Evolutionary conservation across 768 basidiomycete genomes (phyloP).

Genomic region (Serendipita vermifera): DNA sequence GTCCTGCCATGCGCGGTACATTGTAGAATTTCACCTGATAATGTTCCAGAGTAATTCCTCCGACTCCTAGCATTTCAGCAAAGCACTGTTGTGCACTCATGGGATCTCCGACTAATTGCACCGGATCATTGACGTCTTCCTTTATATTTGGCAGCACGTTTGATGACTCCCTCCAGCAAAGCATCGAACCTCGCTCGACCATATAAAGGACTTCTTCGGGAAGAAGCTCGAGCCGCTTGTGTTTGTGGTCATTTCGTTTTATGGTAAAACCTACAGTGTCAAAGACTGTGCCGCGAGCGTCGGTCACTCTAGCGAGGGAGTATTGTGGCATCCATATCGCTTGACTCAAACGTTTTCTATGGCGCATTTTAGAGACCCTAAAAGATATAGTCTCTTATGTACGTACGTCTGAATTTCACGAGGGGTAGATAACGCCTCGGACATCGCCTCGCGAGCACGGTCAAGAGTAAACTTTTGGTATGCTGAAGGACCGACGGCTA

Average conservation of each 20-base stretch:
- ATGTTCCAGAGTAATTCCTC: constrained; percentile 65
- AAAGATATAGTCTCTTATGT: not conserved
- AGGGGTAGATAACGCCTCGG: constrained; percentile 59
- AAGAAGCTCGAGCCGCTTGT: constrained; percentile 67
- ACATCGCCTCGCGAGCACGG: constrained; percentile 72
- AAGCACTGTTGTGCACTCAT: constrained; percentile 91
- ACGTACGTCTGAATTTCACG: constrained; percentile 65
- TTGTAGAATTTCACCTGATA: constrained; percentile 56
- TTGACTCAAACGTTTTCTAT: constrained; percentile 66
- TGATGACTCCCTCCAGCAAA: constrained; percentile 55
- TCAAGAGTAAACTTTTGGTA: constrained; percentile 74
- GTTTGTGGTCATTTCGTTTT: constrained; percentile 32
- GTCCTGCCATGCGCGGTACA: not conserved
- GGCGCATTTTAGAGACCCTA: not conserved
- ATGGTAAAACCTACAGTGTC: constrained; percentile 68
- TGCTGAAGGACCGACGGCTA: constrained; percentile 37
- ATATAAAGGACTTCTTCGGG: constrained; percentile 95
- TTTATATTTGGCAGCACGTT: constrained; percentile 16
- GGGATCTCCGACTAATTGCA: constrained; percentile 41
- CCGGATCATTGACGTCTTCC: constrained; percentile 28
- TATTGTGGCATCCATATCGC: constrained; percentile 64
- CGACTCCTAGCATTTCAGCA: constrained; percentile 67
- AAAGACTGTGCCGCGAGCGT: constrained; percentile 76
- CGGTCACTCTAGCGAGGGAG: constrained; percentile 50
- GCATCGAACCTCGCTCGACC: constrained; percentile 76